Conservation (phyloP, 2,329 filamentous ascomycete genomes). For the Ceratocystis variospora region DNA sequence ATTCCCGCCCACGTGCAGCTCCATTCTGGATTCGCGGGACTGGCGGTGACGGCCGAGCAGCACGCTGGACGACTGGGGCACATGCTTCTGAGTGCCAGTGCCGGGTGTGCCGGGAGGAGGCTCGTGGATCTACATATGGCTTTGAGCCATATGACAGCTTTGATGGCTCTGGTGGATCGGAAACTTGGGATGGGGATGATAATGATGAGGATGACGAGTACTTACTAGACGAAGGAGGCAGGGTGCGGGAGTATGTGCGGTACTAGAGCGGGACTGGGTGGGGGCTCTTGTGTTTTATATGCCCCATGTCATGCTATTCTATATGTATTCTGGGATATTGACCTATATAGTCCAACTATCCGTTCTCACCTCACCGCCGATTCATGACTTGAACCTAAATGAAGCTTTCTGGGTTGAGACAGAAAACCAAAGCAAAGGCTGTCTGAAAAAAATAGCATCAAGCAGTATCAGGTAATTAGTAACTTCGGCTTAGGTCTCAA, state of each 20-base stretch:
- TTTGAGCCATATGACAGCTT: neutral
- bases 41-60: too few species aligned
- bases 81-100: neutral
- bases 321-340: too few species aligned
- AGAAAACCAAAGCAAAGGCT: neutral
- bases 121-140: neutral
- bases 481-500: neutral
- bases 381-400: neutral
- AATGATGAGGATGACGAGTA: neutral
- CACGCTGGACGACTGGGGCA: too few species aligned
- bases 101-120: neutral
- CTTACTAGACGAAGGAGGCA: constrained; percentile 7
- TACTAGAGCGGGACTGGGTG: neutral
- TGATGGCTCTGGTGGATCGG: neutral
- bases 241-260: constrained; percentile 4
- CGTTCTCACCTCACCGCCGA: neutral
- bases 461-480: neutral
- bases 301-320: too few species aligned
- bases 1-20: too few species aligned
- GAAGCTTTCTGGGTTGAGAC: neutral
- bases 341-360: neutral
- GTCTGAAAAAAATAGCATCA: neutral
- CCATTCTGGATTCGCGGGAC: too few species aligned
- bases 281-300: too few species aligned
- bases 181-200: neutral